These are phyloP conservation scores for Epithele typhae DNA, from an alignment of 768 basidiomycete species.

Conservation along the genomic window DNA sequence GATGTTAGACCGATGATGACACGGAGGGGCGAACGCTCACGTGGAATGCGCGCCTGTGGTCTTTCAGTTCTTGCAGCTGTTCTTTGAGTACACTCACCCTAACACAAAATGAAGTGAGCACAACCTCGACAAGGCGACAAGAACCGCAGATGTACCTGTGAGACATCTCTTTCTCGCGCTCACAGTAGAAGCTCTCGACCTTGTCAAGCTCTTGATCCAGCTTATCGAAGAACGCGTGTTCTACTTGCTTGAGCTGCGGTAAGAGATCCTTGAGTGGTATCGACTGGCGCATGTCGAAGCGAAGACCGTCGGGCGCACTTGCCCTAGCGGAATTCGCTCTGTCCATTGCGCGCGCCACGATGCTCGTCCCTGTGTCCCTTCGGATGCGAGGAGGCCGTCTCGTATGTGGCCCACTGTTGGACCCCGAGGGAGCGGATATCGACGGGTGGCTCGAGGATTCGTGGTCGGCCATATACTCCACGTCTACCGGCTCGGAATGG, in stretches of 20 bases:
- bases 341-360: constrained; percentile 4
- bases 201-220: constrained; percentile 81
- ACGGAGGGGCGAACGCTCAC: constrained; percentile 33
- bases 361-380: constrained; percentile 3
- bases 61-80: constrained; percentile 72
- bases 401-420: too few species aligned
- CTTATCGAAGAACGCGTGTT: constrained; percentile 69
- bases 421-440: too few species aligned
- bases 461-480: too few species aligned
- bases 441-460: too few species aligned
- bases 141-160: constrained; percentile 19
- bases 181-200: constrained; percentile 78
- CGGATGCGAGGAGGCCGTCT: neutral
- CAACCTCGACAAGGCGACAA: constrained; percentile 3
- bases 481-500: neutral
- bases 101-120: neutral
- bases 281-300: constrained; percentile 10
- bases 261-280: constrained; percentile 38
- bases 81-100: constrained; percentile 41
- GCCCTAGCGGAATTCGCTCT: constrained; percentile 2
- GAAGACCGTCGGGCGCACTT: neutral
- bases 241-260: constrained; percentile 51
- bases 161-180: constrained; percentile 62
- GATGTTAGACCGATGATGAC: too few species aligned
- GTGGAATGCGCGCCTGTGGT: constrained; percentile 58